Conservation (phyloP, 805 yeast species). For the Nakazawaea populi region DNA sequence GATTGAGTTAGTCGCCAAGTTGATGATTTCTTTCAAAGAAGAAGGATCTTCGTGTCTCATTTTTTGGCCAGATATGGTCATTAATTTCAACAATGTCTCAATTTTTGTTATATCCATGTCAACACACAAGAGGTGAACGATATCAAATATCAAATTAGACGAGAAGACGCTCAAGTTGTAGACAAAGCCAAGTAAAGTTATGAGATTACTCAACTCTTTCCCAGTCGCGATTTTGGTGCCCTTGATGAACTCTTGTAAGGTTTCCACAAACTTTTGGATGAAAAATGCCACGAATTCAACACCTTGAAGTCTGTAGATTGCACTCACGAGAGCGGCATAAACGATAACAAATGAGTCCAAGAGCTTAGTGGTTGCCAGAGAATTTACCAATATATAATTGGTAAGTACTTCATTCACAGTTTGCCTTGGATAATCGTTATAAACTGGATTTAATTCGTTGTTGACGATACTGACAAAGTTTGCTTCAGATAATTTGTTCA, state of each 20-base stretch:
- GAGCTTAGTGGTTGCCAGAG: constrained; percentile 56
- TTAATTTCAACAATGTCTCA: constrained; percentile 66
- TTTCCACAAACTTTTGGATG: constrained; percentile 74
- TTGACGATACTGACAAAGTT: constrained; percentile 66
- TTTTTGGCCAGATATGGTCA: constrained; percentile 75
- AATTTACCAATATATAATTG: constrained; percentile 55
- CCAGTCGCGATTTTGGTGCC: constrained; percentile 19
- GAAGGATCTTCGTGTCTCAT: constrained; percentile 87
- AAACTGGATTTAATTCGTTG: constrained; percentile 56
- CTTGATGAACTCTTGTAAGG: constrained; percentile 40
- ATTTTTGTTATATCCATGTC: constrained; percentile 67
- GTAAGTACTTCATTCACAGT: constrained; percentile 70
- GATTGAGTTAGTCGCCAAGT: constrained; percentile 45
- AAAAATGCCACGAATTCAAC: constrained; percentile 86
- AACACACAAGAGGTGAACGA: constrained; percentile 37
- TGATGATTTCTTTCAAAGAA: constrained; percentile 74
- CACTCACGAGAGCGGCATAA: constrained; percentile 71
- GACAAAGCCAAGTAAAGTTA: constrained; percentile 69
- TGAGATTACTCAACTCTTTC: constrained; percentile 42
- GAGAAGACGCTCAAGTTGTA: constrained; percentile 76
- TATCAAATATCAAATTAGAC: constrained; percentile 69
- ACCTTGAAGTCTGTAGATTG: constrained; percentile 76
- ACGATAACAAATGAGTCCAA: constrained; percentile 74
- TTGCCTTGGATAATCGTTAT: constrained; percentile 65
- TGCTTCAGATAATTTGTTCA: constrained; percentile 87